Base-by-base conservation (phyloP, 352 stramenopile species). In the Globisporangium acanthophoron region DNA sequence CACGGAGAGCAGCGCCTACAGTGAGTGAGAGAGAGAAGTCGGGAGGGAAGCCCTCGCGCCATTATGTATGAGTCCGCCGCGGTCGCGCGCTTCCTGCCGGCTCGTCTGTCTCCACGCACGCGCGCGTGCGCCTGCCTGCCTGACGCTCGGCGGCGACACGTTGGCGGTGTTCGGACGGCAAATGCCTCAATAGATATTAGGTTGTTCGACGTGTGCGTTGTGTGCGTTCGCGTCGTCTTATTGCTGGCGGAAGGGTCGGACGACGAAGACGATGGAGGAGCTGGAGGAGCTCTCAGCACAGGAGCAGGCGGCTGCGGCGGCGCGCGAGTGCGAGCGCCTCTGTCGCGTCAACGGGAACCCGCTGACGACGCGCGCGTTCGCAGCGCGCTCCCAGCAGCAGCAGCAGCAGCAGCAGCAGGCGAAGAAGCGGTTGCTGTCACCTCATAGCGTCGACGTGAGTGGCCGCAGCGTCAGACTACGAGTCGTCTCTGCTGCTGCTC, bases 341-440 rank as follows among this genome's bases (percentile, higher is more conserved):
- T 60, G 56, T 13, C 64, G 52, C 39, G 66, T 64, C 2, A 88
- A 88, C 29, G 77, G 67, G 12, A 73, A 74, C 44, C 59, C 73
- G 4, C 64, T 76, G 33, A 80, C 66, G 45, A 57, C 64, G 9
- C 58, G 75, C 40, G 71, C 61, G 33, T 87, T 84, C 53, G 55
- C 54, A 20, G 48, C 66, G 3, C 46, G 60, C 4, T 2, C n/a
- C 24, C 59, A 70, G 31, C 65, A 67, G 49, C 64, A 71, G 51
- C 59, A 70, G 31, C 65, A 67, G 49, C 64, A 71, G 51, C 47
- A 53, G 47, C 46, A 20, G n/a, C 47, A 52, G 21, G 5, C 18
- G 21, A n/a, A 24, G n/a, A 16, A 20, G 33, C 47, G 29, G 47
- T 9, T 24, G 47, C 13, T 12, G 20, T n/a, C 29, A 3, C 50